Evolutionary conservation across 495 filamentous ascomycete species (phyloP), one percentile per base, ranked within the genome.

Genomic region (Annulohypoxylon stygium): DNA sequence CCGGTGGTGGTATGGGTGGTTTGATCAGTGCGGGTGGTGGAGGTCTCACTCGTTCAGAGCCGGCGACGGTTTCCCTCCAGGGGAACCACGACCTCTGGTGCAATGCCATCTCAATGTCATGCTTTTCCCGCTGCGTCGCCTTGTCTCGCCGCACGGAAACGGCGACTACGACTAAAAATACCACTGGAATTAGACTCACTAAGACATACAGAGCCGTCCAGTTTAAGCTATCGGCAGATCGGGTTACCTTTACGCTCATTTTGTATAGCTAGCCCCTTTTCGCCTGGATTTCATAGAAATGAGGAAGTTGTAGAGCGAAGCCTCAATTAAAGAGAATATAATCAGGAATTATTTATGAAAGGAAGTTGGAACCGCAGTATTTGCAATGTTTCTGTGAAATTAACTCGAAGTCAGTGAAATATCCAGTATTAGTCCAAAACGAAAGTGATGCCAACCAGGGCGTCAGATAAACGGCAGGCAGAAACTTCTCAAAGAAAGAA

Each of bases 141-240:
- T 71, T 84, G 61, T 79, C 80, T 3, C 83, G 18, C 68, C 85
- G 7, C 74, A 81, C 2, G 78, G 76, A 64, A 26, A 59, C 59
- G 0, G 70, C 0, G 0, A 61, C 69, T 16, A 70, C 39, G 3
- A 10, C 4, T 10, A 25, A 25, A 26, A 76, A 76, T 2, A 39
- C 23, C n/a, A 67, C 10, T 1, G 74, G 70, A 5, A 76, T 69
- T 6, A 72, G 47, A 26, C 25, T 62, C 0, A 78, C 45, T 6
- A 76, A 0, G 25, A 71, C 25, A 59, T 78, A 78, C 63, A 75
- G 68, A 6, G 68, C n/a, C 3, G 57, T 67, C 76, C 74, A 78
- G 39, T 78, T 67, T 23, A 23, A 23, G 69, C 71, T 68, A 39
- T 75, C 58, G 10, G 12, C 3, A 20, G 43, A 14, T 26, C 18